Base-by-base conservation (phyloP, 140 eudicot genomes). In the Erigeron philadelphicus region DNA sequence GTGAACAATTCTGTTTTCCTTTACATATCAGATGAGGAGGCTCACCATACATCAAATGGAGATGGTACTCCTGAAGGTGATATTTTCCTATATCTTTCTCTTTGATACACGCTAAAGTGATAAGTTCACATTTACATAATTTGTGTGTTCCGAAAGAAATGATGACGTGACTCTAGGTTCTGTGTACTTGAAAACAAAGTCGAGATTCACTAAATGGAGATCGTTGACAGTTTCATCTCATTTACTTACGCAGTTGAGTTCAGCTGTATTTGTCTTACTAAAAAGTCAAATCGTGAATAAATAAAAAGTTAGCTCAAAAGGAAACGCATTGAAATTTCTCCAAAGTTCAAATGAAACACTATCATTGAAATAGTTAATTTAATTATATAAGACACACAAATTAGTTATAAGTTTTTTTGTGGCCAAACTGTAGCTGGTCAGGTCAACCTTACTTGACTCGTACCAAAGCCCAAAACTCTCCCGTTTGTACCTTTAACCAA, bases 1-100 rank as follows among this genome's bases (percentile, higher is more conserved):
- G 93, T 86, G n/a, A 86, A 71, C 74, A 86, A 77, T 57, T 86
- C 93, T 21, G 93, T 86, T 58, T 86, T 83, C 56, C 57, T 70
- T 18, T 86, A 78, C 79, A 49, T 81, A 57, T 78, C 88, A 15
- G 85, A 81, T 62, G 83, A 67, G 73, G 85, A 68, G 72, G 81
- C 73, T 66, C 79, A 25, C 43, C 73, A 18, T 45, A 57, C 75
- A 2, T 9, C 80, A 50, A 83, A 76, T 67, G 84, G 78, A 61
- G 70, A 77, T 49, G 69, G 55, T 66, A 63, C 76, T 21, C 64
- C 71, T 16, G 83, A 79, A 81, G 93, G 93, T 86, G 63, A 60
- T 47, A 4, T 13, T 38, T 55, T 70, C 44, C 61, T 54, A 63
- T 7, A 62, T 76, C 6, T 50, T 53, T 50, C 35, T 16, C 57